phyloP scores from a whole-genome alignment of 2,329 filamentous ascomycete genomes.

The Endoconidiophora laricicola region DNA sequence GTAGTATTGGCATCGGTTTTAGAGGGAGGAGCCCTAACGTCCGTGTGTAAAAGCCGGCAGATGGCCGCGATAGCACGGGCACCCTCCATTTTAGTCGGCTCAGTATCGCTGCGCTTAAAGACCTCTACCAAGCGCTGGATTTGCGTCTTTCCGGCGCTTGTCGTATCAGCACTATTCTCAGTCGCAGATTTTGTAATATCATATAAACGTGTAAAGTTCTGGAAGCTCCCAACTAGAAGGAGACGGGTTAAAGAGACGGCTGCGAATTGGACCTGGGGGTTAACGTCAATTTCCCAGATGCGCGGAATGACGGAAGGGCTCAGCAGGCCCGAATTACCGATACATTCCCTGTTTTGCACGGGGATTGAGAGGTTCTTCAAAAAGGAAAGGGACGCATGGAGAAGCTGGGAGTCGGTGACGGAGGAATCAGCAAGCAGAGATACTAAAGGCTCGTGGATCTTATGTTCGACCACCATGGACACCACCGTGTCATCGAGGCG shows the following conservation, averaged over 20 bases:
- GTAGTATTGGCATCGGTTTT: not conserved
- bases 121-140: conserved; percentile 21
- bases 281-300: conserved; percentile 35
- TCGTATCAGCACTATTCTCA: conserved; percentile 12
- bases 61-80: conserved; percentile 35
- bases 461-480: conserved; percentile 29
- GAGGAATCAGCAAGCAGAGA: conserved; percentile 26
- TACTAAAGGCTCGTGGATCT: conserved; percentile 29
- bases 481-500: conserved; percentile 38
- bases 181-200: conserved; percentile 22
- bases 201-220: conserved; percentile 36
- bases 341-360: conserved; percentile 31
- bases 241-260: conserved; percentile 41
- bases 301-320: conserved; percentile 30
- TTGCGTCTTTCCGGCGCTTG: not conserved
- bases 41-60: conserved; percentile 37
- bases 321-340: conserved; percentile 31
- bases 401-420: conserved; percentile 31
- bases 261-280: conserved; percentile 42
- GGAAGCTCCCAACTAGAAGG: conserved; percentile 34
- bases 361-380: conserved; percentile 50
- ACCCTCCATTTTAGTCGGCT: conserved; percentile 43
- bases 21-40: conserved; percentile 12
- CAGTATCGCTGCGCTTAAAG: conserved; percentile 24
- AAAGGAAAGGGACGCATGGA: conserved; percentile 41